Percentiles rank a stretch among this genome's conserved stretches.
phyloP scores from a whole-genome alignment of 1,139 yeast genomes.

The Yamadazyma siamensis region DNA sequence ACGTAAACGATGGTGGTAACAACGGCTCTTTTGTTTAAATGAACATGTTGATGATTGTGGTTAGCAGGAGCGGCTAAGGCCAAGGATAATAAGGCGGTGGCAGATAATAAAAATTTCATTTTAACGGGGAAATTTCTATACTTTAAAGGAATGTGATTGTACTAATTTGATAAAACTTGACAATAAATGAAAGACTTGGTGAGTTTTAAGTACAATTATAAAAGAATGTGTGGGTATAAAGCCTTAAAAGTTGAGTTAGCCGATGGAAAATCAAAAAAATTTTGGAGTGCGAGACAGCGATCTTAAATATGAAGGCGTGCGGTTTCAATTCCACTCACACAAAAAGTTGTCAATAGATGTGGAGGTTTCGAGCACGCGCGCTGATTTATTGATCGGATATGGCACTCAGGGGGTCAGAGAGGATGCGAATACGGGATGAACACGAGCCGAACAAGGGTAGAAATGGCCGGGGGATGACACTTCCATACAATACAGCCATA shows the following conservation, averaged over 20 bases:
- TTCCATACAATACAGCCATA: no score
- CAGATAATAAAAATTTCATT: constrained; percentile 31
- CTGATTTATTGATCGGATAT: no score
- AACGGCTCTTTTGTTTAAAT: constrained; percentile 40
- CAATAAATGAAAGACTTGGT: constrained; percentile 6
- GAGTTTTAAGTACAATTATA: background rate
- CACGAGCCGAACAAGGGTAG: no score
- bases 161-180: background rate
- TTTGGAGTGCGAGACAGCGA: background rate
- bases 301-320: background rate
- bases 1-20: constrained; percentile 40
- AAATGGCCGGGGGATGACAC: no score
- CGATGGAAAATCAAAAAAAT: background rate
- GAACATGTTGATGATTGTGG: constrained; percentile 33
- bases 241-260: background rate
- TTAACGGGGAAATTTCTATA: background rate
- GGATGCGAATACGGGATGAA: no score
- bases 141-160: constrained; percentile 4
- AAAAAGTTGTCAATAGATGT: no score
- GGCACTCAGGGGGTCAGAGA: no score
- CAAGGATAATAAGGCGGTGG: constrained; percentile 38
- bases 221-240: background rate
- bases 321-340: no score
- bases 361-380: no score
- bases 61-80: constrained; percentile 48